phyloP scores from a whole-genome alignment of 306 rosid species.

The Canavalia ensiformis region DNA sequence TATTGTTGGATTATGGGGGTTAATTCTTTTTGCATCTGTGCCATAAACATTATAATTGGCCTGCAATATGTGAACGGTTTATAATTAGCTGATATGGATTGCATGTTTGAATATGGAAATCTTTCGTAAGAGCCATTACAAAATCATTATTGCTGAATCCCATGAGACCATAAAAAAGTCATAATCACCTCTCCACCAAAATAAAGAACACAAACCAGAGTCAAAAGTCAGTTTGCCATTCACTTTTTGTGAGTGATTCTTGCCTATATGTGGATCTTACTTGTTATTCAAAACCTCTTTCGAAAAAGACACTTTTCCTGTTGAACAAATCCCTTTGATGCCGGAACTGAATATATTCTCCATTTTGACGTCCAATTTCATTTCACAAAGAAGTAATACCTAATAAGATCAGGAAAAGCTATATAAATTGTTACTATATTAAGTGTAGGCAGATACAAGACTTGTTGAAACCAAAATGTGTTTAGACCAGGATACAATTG shows the following conservation, averaged over 20 bases:
- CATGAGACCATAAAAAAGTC: conserved; percentile 46
- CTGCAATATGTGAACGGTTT: conserved; percentile 20
- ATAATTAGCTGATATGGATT: conserved; percentile 38
- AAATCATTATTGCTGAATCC: conserved; percentile 46
- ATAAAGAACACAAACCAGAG: conserved; percentile 26
- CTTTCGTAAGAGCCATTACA: conserved; percentile 43
- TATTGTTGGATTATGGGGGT: conserved; percentile 63
- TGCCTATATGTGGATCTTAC: conserved; percentile 25
- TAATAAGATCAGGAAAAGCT: background rate
- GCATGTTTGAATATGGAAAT: conserved; percentile 41
- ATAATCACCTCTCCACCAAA: conserved; percentile 57
- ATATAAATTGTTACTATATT: background rate
- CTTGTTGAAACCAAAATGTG: conserved; percentile 26
- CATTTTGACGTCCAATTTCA: conserved; percentile 25
- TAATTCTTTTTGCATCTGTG: conserved; percentile 39
- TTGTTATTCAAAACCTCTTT: conserved; percentile 23
- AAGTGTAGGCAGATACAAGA: conserved; percentile 21
- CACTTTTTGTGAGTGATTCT: conserved; percentile 31
- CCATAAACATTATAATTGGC: conserved; percentile 46
- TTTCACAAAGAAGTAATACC: conserved; percentile 8
- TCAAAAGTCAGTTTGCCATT: conserved; percentile 38
- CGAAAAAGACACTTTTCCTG: background rate
- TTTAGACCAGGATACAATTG: background rate
- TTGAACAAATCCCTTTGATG: conserved; percentile 38
- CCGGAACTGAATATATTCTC: conserved; percentile 39